Evolutionary conservation across 306 rosid genomes (phyloP), one percentile per base, ranked within the genome.

Genomic region (Quercus rubra): DNA sequence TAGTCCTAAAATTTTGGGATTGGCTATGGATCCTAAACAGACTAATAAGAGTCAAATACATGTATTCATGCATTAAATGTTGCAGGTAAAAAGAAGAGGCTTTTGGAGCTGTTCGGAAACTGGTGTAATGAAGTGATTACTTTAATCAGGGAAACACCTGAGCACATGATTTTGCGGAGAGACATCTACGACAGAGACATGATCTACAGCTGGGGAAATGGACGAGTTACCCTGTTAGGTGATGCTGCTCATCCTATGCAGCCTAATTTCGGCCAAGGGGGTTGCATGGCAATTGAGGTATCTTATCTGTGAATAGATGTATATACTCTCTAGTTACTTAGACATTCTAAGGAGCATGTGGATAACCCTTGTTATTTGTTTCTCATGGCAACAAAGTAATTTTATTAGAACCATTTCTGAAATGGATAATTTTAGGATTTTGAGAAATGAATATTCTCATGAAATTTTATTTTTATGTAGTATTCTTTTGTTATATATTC

Each of bases 241-340:
- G 87, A 83, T 83, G 89, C 89, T 43, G 76, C 86, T 55, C 89
- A 86, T 74, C 87, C 89, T 31, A 83, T 86, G 89, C 89, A 86
- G 75, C 87, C 89, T 54, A 86, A 86, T 77, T 85, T 86, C 35
- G 87, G 89, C 75, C 83, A 83, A 25, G 85, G 89, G 3, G 89
- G 87, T 10, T 86, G 89, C 28, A 77, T 83, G 87, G 89, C 87
- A 46, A 86, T 86, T 54, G 89, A 86, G 89, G 85, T 86, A 12
- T 18, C 25, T 56, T 63, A 28, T 70, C 19, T 30, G 6, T n/a
- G 38, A 31, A 19, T 56, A 3, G 15, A 49, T 3, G 15, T 43
- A 49, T 49, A 49, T 49, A 12, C 54, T 49, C 54, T 49, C 54
- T 11, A 49, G 54, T 17, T 49, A 49, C 15, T 12, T 49, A 12